These are phyloP conservation scores for Ceratorhiza oryzae-sativae DNA, from an alignment of 1,284 basidiomycete genomes.

Conservation along the genomic window DNA sequence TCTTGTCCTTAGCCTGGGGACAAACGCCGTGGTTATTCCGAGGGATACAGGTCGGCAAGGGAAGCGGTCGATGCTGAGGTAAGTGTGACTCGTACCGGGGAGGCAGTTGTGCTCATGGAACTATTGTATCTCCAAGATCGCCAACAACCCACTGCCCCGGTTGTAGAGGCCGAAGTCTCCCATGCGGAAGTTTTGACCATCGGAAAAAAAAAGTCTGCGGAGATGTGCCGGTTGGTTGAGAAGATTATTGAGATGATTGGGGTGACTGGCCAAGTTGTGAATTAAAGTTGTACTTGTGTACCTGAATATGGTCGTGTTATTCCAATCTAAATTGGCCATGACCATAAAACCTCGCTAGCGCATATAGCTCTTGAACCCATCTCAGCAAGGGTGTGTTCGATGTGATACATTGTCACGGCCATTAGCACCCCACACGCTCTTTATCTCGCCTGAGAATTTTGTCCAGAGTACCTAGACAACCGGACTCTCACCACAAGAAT, in stretches of 20 bases:
- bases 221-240: slow-evolving; percentile 72
- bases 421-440: background rate
- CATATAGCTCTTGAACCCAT: background rate
- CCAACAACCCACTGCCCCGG: slow-evolving; percentile 60
- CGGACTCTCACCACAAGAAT: background rate
- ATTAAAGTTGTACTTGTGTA: background rate
- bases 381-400: background rate
- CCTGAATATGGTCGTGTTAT: background rate
- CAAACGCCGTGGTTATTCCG: slow-evolving; percentile 81
- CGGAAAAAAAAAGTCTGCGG: slow-evolving; percentile 71
- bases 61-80: slow-evolving; percentile 80
- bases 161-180: slow-evolving; percentile 64
- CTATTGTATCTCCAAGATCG: slow-evolving; percentile 56
- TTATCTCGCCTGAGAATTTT: background rate
- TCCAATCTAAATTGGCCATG: background rate
- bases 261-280: slow-evolving; percentile 21
- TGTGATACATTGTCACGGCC: background rate
- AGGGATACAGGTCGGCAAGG: slow-evolving; percentile 70
- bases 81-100: slow-evolving; percentile 43
- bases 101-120: slow-evolving; percentile 18
- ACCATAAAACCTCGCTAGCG: background rate
- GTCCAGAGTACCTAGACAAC: background rate
- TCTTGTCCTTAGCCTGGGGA: slow-evolving; percentile 79
- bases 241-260: slow-evolving; percentile 60
- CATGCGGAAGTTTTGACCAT: slow-evolving; percentile 81